phyloP scores from a whole-genome alignment of 148 eudicot species.

The Amaranthus cruentus region DNA sequence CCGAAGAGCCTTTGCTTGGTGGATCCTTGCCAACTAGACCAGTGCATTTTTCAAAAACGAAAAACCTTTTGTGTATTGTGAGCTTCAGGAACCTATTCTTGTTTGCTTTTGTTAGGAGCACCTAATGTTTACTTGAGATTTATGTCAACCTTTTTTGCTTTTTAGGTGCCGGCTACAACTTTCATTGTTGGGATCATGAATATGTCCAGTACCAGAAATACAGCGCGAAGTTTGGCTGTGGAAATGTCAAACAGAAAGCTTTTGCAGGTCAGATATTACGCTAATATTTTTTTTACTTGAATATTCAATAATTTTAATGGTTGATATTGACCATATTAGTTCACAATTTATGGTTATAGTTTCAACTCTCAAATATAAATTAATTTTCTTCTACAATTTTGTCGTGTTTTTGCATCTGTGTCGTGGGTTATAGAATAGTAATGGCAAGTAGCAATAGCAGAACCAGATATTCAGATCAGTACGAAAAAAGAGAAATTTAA shows the following conservation, averaged over 20 bases:
- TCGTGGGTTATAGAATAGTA: neutral
- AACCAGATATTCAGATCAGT: neutral
- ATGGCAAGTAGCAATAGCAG: neutral
- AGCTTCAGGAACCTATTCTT: conserved; percentile 26
- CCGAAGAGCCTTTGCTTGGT: conserved; percentile 58
- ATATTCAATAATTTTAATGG: neutral
- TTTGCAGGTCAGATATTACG: conserved; percentile 38
- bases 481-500: neutral
- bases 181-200: conserved; percentile 38
- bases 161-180: conserved; percentile 48
- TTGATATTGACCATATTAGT: neutral
- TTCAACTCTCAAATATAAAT: neutral
- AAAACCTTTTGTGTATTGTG: conserved; percentile 60
- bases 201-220: conserved; percentile 25
- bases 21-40: conserved; percentile 34
- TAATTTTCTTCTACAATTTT: neutral
- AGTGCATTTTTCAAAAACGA: conserved; percentile 35
- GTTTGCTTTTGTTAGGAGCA: conserved; percentile 1
- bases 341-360: neutral
- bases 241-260: conserved; percentile 43
- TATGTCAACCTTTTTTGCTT: neutral
- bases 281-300: neutral
- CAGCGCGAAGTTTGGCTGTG: conserved; percentile 16
- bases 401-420: neutral
- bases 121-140: neutral